Evolutionary conservation across 139 green algal species (phyloP).

Genomic region (Coelastrella sp.): DNA sequence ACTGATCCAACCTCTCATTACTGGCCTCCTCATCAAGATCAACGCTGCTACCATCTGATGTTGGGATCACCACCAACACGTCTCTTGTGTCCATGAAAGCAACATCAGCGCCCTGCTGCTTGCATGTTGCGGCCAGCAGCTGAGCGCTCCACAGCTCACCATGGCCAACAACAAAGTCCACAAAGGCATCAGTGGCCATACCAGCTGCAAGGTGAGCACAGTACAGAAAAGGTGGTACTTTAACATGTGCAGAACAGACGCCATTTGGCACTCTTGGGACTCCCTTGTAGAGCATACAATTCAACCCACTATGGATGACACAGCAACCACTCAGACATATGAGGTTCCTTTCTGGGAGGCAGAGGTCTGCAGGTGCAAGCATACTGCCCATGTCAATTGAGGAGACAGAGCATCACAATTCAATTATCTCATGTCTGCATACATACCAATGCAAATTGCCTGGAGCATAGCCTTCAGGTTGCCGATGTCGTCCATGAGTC

Average conservation of each 20-base stretch:
- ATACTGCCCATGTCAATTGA: background rate
- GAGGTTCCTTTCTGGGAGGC: too few relatives aligned
- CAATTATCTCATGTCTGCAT: background rate
- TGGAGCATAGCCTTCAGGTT: constrained; percentile 97
- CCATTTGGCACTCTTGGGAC: too few relatives aligned
- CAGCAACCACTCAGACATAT: too few relatives aligned
- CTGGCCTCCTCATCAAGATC: constrained; percentile 88
- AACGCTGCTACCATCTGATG: constrained; percentile 77
- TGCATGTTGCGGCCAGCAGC: constrained; percentile 78
- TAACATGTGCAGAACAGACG: too few relatives aligned
- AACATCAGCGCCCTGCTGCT: constrained; percentile 58
- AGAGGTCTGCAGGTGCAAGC: too few relatives aligned
- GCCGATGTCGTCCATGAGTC: constrained; percentile 87
- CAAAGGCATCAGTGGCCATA: constrained; percentile 90
- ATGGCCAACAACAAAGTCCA: constrained; percentile 97
- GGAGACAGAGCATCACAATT: background rate
- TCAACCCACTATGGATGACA: too few relatives aligned
- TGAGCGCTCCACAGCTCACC: constrained; percentile 97
- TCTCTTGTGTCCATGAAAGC: constrained; percentile 95
- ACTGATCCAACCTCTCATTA: constrained; percentile 81
- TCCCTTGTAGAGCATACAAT: too few relatives aligned
- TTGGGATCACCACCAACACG: constrained; percentile 89
- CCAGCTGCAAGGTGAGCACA: constrained; percentile 70
- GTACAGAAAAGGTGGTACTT: too few relatives aligned
- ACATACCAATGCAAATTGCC: constrained; percentile 87